Base-by-base conservation (phyloP, 2,329 filamentous ascomycete species). In the Lizonia empirigonia region DNA sequence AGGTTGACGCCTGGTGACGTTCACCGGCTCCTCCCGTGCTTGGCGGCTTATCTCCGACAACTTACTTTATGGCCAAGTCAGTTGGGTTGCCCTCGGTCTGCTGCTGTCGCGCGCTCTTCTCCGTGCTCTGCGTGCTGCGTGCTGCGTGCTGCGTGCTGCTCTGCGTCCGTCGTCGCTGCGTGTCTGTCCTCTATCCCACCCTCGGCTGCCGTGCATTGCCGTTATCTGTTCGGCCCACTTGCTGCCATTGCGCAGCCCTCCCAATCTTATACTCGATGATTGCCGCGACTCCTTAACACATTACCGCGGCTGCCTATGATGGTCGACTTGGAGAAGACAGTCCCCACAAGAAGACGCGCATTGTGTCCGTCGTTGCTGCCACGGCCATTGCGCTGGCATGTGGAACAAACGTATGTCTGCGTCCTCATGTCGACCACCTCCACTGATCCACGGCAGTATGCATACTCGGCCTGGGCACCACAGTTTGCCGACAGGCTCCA, bases 381-480 rank as follows among this genome's bases (percentile, higher is more conserved):
- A 96, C 91, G 13, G 72, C 85, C 58, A 91, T 97, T 56, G 86
- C 92, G 13, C 80, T 97, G 52, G 91, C 92, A 54, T 96, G 92
- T 73, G 94, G 94, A 55, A 96, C 92, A 57, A 97, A 97, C 74
- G 91, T 95, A 76, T 67, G 85, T 75, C 34, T 26, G 15, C 30
- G 7, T 40, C 26, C 23, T n/a, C 15, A 6, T 26, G 18, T 9
- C 37, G 33, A 35, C 10, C 13, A 30, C 29, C n/a, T 19, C 41
- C 51, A 44, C 67, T 78, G 51, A 73, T 53, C 41, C 27, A 10
- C 42, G 30, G 40, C 69, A 97, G 91, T 97, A 99, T 84, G 93
- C 92, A 69, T 99, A 97, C 76, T 97, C 91, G 47, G 93, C 93
- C 75, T 99, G 94, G 92, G 91, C 90, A 12, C 94, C 94, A 16